Conservation (phyloP, 75 land plant species). For the Picea glauca region DNA sequence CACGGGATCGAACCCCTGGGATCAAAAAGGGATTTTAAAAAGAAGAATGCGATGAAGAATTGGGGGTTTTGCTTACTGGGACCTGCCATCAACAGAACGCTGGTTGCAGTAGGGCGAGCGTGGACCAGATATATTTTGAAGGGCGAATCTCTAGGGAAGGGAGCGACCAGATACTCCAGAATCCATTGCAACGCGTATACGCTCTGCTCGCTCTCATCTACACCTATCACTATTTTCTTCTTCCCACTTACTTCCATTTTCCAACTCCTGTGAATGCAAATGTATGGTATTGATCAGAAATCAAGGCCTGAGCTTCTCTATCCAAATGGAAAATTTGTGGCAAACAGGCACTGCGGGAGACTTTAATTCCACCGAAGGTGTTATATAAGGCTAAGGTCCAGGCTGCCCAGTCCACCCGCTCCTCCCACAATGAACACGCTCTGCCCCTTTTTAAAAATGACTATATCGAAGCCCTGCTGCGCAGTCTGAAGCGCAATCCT, state of each 20-base stretch:
- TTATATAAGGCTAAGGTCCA: too few species aligned
- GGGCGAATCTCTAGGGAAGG: not conserved
- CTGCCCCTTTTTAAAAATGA: too few species aligned
- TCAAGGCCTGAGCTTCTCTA: too few species aligned
- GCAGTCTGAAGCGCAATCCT: too few species aligned
- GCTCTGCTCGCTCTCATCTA: constrained; percentile 61
- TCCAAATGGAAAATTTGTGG: too few species aligned
- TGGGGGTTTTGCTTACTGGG: constrained; percentile 24
- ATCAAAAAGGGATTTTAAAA: not conserved
- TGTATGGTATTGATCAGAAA: too few species aligned
- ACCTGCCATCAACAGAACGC: constrained; percentile 37
- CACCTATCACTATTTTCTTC: constrained; percentile 33
- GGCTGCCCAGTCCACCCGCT: too few species aligned
- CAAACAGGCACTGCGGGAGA: too few species aligned
- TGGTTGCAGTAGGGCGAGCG: constrained; percentile 39
- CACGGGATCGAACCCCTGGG: not conserved
- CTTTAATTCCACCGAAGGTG: too few species aligned
- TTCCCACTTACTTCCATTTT: constrained; percentile 13
- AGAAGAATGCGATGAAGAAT: not conserved
- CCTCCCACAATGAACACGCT: too few species aligned
- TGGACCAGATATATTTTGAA: constrained; percentile 52
- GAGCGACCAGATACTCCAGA: constrained; percentile 27
- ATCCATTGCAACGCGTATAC: constrained; percentile 54
- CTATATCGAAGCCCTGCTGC: too few species aligned
- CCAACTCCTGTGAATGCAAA: not conserved